Base-by-base conservation (phyloP, 257 asterid species). In the Solanum appendiculatum region DNA sequence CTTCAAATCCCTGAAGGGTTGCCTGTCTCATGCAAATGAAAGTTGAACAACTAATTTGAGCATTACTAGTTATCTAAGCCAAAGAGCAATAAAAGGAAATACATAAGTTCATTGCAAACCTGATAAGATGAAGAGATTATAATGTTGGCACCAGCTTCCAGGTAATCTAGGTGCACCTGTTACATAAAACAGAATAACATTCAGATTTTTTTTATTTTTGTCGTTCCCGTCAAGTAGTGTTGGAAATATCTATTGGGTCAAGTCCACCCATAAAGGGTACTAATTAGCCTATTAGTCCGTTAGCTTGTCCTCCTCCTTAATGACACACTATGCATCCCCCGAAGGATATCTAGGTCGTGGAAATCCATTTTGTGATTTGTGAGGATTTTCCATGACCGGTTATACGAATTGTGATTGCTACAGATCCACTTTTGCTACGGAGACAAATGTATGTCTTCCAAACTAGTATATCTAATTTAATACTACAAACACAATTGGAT, bases 131-230 rank as follows among this genome's bases (percentile, higher is more conserved):
- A 98, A 4, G 99, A 89, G 44, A 95, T 90, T 68, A 95, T 93
- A 86, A 96, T 90, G 86, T 94, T 96, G 2, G 99, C 97, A 89
- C 99, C 99, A 75, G 99, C 97, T 89, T 96, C 98, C 78, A 96
- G 92, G 92, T 96, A 96, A 87, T 96, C 99, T 83, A 96, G 94
- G 88, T 96, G 99, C 69, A 96, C 99, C 98, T 95, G 95, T 86
- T 88, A 29, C 85, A 46, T 16, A 18, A 46, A 80, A 44, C 4
- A 54, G 0, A 18, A 44, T 2, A 39, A 1, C 46, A 39, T 37
- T 12, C 9, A 36, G 31, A 68, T 18, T 15, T 4, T 56, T 18
- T 15, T 18, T 20, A 56, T 37, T 25, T 21, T 13, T 23, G 0
- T 0, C 7, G n/a, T 40, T 74, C 33, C 1, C 39, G 11, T 75